Base-by-base conservation (phyloP, 768 basidiomycete species). In the Boletus sp. region DNA sequence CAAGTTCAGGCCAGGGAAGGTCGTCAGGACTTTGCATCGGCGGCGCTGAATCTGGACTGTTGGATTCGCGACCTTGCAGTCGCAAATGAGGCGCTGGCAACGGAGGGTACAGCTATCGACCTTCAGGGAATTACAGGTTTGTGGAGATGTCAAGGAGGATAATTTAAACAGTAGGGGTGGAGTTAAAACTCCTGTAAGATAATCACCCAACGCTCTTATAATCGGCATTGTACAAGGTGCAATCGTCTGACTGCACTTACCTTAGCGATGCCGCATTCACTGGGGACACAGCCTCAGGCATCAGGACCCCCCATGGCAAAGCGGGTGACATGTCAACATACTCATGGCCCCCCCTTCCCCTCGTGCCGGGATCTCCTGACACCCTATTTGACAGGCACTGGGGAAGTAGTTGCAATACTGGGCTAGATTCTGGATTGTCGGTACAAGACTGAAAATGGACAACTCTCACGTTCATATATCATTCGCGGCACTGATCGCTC, bases 1-100 rank as follows among this genome's bases (percentile, higher is more conserved):
- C 90, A 59, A 90, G 79, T 73, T 92, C 89, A 61, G 89, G 89
- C 89, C 89, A 92, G 24, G 89, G 89, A 53, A 91, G 80, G 78
- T 92, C 89, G 77, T 92, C 90, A 11, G 67, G 41, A 61, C 80
- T 66, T 57, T 77, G 72, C 78, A 80, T 81, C 30, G 39, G 42
- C 52, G 44, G 57, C 45, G 47, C 47, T 36, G 35, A 18, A 54
- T 51, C 44, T 63, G 12, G 52, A 57, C 33, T 36, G 53, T 52
- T 37, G 52, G 33, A 24, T 50, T 56, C n/a, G 50, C 24, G 11
- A 58, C 50, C 44, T 54, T 51, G 52, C 11, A 47, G 47, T 39
- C 24, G 44, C 46, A 50, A 51, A 53, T 33, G 50, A 36, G 50
- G 56, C 37, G 57, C 44, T 44, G 37, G 59, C 12, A 51, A 58